Evolutionary conservation across 345 rosid species (phyloP), one percentile per base, ranked within the genome.

Genomic region (Reutealis trisperma): DNA sequence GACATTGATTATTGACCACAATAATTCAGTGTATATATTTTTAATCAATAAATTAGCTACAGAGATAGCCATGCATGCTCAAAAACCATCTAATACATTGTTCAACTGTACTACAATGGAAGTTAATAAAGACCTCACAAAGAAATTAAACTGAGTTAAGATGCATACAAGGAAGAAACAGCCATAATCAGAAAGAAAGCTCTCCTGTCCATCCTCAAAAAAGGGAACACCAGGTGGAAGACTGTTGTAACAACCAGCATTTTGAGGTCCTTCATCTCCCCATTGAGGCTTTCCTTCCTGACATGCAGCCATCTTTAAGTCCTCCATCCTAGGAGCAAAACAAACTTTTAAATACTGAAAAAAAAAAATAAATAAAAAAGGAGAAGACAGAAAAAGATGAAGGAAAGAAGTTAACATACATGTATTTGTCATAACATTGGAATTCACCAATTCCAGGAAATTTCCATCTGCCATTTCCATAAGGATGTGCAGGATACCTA

Each of bases 361-460:
- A 42, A 61, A 76, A 34, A 57, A 5, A 4, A 34, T 1, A 65
- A 42, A 61, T 74, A 34, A 57, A 5, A 4, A 34, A 34, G 5
- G 37, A 34, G 37, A 66, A 34, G 45, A 22, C 52, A 78, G 27
- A 47, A 76, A 9, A 63, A 1, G 65, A 74, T 22, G n/a, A 15
- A 37, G 19, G 14, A 12, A 49, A 77, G 61, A 58, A 0, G 15
- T 71, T 65, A 55, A 75, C 93, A 80, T 80, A 89, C 93, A 89
- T 89, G 82, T 89, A 89, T 80, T 89, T 89, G 86, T 89, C 93
- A 80, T 89, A 87, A 72, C 93, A 89, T 67, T 89, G 93, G 54
- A 89, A 89, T 89, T 89, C 93, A 84, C 93, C 93, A 52, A 87
- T 89, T 72, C 93, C 93, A 79, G 91, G 91, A 78, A 89, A 89